These are phyloP conservation scores for Eucalyptus lansdowneana DNA, from an alignment of 345 rosid species.

Conservation along the genomic window DNA sequence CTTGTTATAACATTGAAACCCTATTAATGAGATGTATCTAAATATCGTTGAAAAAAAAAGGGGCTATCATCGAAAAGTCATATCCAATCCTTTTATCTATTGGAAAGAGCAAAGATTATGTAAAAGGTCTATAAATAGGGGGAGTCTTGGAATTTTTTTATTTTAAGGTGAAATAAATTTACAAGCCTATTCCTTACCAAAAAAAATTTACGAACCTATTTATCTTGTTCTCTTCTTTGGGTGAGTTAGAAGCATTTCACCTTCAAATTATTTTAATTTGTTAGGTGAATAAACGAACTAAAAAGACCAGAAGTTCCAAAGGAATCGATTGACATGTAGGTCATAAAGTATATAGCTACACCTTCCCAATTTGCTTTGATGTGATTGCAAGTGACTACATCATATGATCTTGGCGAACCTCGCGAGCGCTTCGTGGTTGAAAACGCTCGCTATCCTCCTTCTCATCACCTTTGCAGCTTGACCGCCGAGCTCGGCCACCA, in stretches of 20 bases:
- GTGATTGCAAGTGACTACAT: background rate
- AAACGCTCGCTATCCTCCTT: background rate
- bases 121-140: too few species aligned
- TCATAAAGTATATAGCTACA: background rate
- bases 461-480: background rate
- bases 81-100: too few species aligned
- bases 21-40: background rate
- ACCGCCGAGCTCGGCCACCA: background rate
- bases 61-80: background rate
- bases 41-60: too few species aligned
- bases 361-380: slow-evolving; percentile 3
- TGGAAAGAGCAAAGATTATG: too few species aligned
- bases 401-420: background rate
- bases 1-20: background rate
- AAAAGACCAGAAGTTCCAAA: background rate
- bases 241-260: too few species aligned
- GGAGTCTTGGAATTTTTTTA: too few species aligned
- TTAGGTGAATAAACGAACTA: background rate
- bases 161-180: too few species aligned
- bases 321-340: background rate
- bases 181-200: too few species aligned
- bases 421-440: background rate
- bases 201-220: too few species aligned
- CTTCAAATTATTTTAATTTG: too few species aligned
- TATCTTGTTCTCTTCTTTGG: too few species aligned